Evolutionary conservation across 768 basidiomycete genomes (phyloP), one percentile per base, ranked within the genome.

Genomic region (Hygrocybe coccinea): DNA sequence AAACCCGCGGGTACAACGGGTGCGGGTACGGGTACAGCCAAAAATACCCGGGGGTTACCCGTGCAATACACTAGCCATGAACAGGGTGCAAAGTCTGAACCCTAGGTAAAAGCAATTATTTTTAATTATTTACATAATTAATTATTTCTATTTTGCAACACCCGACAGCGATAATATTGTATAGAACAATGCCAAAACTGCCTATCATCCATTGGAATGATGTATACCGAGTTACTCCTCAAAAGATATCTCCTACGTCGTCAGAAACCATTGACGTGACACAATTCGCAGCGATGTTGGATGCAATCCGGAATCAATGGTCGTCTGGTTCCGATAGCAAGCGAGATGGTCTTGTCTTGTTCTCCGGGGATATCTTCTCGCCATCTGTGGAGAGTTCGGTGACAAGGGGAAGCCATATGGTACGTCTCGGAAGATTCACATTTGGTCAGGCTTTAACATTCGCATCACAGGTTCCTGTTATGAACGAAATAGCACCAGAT

Each of bases 381-480:
- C 93, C 92, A 0, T 90, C 87, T 1, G 78, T 90, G 1, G 93
- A 95, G 71, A 89, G 86, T 59, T 85, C 88, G 4, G 85, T 95
- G 35, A 93, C 92, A 5, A 76, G 92, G 67, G 92, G 92, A 46
- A 89, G 86, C 62, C 91, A 93, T 80, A 91, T 93, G 91, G 91
- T 90, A 49, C 24, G 39, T 34, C n/a, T n/a, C 43, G 44, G 21
- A 25, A n/a, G 17, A 39, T 12, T 33, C 6, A 10, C 43, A 34
- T 17, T 11, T 34, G 14, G 15, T 47, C 48, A 46, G 15, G 39
- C 14, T 51, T 29, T 29, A 2, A 3, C 3, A 19, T 5, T 64
- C 43, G 14, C 25, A 36, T 34, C n/a, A 9, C 62, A 90, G 90
- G 88, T 92, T 24, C 92, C 92, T 2, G 81, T 95, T 25, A 81